A percentile compares a stretch with the other conserved stretches of the same genome.
Evolutionary conservation across 1,139 yeast genomes (phyloP).

Genomic region (Hanseniaspora gamundiae): DNA sequence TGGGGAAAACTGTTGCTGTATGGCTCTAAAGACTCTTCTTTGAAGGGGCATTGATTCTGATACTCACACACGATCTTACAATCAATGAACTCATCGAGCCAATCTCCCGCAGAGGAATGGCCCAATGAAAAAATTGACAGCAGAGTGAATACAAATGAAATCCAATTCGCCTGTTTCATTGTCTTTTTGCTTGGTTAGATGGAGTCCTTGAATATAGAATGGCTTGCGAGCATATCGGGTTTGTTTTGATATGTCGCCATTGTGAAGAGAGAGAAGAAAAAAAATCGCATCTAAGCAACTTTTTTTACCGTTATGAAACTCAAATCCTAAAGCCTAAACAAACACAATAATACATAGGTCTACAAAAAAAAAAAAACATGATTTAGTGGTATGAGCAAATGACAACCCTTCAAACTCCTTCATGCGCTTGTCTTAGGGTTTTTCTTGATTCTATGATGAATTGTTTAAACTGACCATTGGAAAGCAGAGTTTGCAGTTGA

Average conservation of each 20-base stretch:
- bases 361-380: no score
- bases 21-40: conserved; percentile 13
- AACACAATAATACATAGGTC: no score
- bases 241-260: no score
- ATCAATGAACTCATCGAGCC: conserved; percentile 51
- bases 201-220: no score
- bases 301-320: no score
- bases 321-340: no score
- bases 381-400: no score
- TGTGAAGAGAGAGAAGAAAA: no score
- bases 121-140: background rate
- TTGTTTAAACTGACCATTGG: background rate
- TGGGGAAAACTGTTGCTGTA: conserved; percentile 21
- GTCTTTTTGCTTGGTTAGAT: background rate
- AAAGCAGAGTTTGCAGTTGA: background rate
- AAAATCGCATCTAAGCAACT: no score
- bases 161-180: background rate
- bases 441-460: background rate
- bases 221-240: no score
- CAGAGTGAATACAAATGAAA: background rate
- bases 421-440: no score
- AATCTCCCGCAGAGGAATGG: conserved; percentile 66
- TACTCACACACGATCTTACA: conserved; percentile 52
- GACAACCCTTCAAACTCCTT: no score
- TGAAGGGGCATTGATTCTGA: conserved; percentile 23